phyloP scores from a whole-genome alignment of 2,329 filamentous ascomycete genomes.

The Stachybotrys chartarum region DNA sequence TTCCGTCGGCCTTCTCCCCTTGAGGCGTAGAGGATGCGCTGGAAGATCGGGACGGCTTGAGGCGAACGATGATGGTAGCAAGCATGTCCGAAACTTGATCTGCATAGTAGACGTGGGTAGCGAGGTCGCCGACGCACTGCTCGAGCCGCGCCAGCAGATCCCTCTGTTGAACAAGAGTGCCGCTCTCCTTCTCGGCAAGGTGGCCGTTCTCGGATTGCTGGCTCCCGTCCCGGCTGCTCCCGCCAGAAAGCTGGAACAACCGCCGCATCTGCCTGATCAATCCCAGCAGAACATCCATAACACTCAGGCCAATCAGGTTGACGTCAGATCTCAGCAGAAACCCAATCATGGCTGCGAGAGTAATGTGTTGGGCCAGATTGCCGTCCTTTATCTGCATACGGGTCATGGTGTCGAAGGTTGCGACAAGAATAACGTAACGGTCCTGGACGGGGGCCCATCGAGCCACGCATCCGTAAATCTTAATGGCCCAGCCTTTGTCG shows the following conservation, averaged over 20 bases:
- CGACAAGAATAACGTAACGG: conserved; percentile 82
- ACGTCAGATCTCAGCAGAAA: conserved; percentile 79
- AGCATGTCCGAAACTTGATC: conserved; percentile 97
- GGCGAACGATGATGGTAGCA: conserved; percentile 65
- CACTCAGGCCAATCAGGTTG: conserved; percentile 89
- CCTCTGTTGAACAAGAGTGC: conserved; percentile 39
- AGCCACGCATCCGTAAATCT: conserved; percentile 71
- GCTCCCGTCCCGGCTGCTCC: conserved; percentile 21
- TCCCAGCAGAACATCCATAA: conserved; percentile 88
- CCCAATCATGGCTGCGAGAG: conserved; percentile 70
- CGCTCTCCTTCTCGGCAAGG: conserved; percentile 23
- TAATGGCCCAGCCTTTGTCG: conserved; percentile 69
- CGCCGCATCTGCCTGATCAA: conserved; percentile 77
- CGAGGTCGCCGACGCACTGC: conserved; percentile 80
- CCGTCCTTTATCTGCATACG: conserved; percentile 62
- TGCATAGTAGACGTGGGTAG: conserved; percentile 93
- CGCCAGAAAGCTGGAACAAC: conserved; percentile 58
- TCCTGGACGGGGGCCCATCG: conserved; percentile 92
- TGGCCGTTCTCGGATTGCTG: conserved; percentile 23
- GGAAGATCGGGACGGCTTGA: conserved; percentile 56
- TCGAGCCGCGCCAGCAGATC: conserved; percentile 66
- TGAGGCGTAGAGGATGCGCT: conserved; percentile 36
- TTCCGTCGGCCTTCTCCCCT: conserved; percentile 37
- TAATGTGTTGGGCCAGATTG: conserved; percentile 65
- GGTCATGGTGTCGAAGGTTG: conserved; percentile 69